Percentiles rank a stretch among this genome's conserved stretches.
These are phyloP conservation scores for Byssochlamys sp. DNA, from an alignment of 2,329 filamentous ascomycete genomes.

Conservation along the genomic window DNA sequence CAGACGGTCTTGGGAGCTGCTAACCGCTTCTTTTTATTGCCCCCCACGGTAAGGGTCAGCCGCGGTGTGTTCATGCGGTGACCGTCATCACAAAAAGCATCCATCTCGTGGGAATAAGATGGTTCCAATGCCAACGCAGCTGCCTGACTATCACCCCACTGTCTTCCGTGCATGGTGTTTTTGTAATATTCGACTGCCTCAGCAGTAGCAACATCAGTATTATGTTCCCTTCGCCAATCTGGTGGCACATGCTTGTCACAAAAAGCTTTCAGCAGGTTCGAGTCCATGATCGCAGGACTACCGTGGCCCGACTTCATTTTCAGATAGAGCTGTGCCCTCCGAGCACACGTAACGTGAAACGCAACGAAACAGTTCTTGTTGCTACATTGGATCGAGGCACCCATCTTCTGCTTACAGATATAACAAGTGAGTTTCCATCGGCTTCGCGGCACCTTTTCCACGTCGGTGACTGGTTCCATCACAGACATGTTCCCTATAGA, in stretches of 20 bases:
- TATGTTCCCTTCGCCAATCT: constrained; percentile 80
- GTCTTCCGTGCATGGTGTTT: constrained; percentile 73
- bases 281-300: constrained; percentile 65
- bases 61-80: constrained; percentile 36
- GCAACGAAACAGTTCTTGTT: constrained; percentile 96
- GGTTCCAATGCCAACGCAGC: constrained; percentile 74
- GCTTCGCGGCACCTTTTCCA: constrained; percentile 91
- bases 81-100: constrained; percentile 36
- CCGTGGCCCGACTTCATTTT: constrained; percentile 94
- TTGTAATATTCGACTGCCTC: constrained; percentile 85
- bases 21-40: constrained; percentile 51
- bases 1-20: constrained; percentile 59
- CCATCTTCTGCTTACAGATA: constrained; percentile 95
- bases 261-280: constrained; percentile 79
- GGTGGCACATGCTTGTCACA: constrained; percentile 89
- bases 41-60: constrained; percentile 43
- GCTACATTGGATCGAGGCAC: constrained; percentile 93
- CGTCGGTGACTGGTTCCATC: constrained; percentile 96
- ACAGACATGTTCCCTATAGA: constrained; percentile 91
- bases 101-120: constrained; percentile 53
- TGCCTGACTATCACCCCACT: constrained; percentile 85
- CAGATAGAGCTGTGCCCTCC: constrained; percentile 74
- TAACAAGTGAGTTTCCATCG: constrained; percentile 92
- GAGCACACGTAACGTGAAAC: constrained; percentile 92
- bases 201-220: constrained; percentile 67